These are phyloP conservation scores for Umbelopsis sp. DNA, from an alignment of 192 early-diverging fungal genomes.

Conservation along the genomic window DNA sequence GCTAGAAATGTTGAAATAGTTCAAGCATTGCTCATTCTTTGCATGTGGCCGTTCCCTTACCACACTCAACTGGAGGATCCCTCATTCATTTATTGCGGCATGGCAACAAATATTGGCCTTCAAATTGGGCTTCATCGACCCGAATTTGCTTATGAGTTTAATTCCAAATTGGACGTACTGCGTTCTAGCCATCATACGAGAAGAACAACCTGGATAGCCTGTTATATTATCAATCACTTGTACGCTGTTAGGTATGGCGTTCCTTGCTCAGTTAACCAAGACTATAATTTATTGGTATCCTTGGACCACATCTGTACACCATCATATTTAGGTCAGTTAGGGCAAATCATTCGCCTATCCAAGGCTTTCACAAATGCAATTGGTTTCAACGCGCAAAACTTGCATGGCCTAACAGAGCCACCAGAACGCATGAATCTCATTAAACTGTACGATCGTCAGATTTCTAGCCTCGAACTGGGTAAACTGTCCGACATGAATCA, in stretches of 20 bases:
- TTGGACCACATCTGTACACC: not conserved
- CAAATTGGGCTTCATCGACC: not conserved
- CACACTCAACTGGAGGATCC: not conserved
- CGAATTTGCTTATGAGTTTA: not conserved
- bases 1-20: not conserved
- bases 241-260: not conserved
- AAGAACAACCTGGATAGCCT: conserved; percentile 11
- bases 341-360: not conserved
- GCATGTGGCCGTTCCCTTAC: not conserved
- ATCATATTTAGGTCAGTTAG: not conserved
- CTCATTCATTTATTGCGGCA: not conserved
- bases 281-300: not conserved
- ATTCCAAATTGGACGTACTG: conserved; percentile 20
- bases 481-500: not conserved
- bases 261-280: not conserved
- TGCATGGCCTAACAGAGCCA: not conserved
- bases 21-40: not conserved
- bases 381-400: not conserved
- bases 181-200: conserved; percentile 23
- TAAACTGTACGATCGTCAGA: not conserved
- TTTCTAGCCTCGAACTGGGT: not conserved
- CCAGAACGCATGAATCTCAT: not conserved
- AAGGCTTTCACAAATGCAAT: not conserved
- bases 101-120: not conserved
- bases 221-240: not conserved